Evolutionary conservation across 768 basidiomycete species (phyloP).

Genomic region (Hemileccinum impolitum): DNA sequence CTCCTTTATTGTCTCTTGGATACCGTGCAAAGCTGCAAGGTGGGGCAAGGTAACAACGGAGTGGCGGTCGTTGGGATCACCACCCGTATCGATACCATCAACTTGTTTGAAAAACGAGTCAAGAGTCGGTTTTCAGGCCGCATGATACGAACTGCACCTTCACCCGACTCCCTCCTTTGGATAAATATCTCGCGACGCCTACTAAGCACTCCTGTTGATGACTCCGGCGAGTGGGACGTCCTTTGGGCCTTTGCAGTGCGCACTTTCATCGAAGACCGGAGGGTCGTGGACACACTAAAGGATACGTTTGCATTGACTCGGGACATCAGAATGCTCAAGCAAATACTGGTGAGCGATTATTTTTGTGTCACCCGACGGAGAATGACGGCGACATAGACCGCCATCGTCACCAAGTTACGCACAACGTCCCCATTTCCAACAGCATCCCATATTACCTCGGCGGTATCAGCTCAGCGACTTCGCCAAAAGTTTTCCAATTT

Average conservation of each 20-base stretch:
- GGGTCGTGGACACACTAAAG: conserved; percentile 42
- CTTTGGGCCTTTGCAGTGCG: conserved; percentile 61
- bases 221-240: conserved; percentile 49
- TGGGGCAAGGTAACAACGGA: conserved; percentile 56
- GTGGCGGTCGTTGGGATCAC: conserved; percentile 86
- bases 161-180: conserved; percentile 48
- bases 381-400: conserved; percentile 36
- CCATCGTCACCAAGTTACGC: conserved; percentile 43
- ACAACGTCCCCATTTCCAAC: conserved; percentile 54
- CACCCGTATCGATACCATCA: conserved; percentile 82
- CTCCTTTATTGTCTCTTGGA: conserved; percentile 94
- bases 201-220: conserved; percentile 34
- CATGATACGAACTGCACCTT: conserved; percentile 73
- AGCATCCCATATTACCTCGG: conserved; percentile 38
- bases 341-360: conserved; percentile 54
- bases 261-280: conserved; percentile 49
- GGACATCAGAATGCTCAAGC: conserved; percentile 56
- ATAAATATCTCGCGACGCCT: conserved; percentile 44
- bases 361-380: background rate
- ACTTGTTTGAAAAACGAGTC: conserved; percentile 90
- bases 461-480: conserved; percentile 51
- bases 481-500: conserved; percentile 53
- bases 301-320: conserved; percentile 61
- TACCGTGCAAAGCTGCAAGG: conserved; percentile 82
- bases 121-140: conserved; percentile 96